A percentile compares a stretch with the other conserved stretches of the same genome.
Evolutionary conservation across 2,329 filamentous ascomycete species (phyloP).

Genomic region (Emmonsia crescens): DNA sequence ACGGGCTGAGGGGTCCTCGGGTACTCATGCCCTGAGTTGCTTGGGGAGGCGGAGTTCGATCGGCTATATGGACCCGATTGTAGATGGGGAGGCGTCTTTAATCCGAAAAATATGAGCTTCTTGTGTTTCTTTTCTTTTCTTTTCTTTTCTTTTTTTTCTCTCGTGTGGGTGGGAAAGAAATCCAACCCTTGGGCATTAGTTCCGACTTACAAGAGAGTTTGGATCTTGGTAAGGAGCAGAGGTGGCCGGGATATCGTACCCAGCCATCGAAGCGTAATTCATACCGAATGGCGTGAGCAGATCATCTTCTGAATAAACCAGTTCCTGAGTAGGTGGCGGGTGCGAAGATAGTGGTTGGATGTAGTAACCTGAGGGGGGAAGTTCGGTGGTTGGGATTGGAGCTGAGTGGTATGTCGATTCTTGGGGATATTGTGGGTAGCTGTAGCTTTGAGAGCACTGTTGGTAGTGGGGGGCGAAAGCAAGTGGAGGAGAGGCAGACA

Average conservation of each 20-base stretch:
- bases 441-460: conserved; percentile 37
- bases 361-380: conserved; percentile 30
- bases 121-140: background rate
- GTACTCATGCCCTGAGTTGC: conserved; percentile 27
- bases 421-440: conserved; percentile 24
- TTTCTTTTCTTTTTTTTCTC: background rate
- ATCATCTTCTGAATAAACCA: conserved; percentile 42
- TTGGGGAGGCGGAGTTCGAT: conserved; percentile 33
- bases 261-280: conserved; percentile 49
- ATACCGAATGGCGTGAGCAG: conserved; percentile 50
- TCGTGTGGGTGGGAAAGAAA: background rate
- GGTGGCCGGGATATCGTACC: conserved; percentile 40
- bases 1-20: conserved; percentile 34
- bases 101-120: background rate
- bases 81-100: conserved; percentile 28
- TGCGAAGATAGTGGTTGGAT: conserved; percentile 28
- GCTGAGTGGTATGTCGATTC: conserved; percentile 26
- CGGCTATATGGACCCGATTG: conserved; percentile 30
- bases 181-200: background rate
- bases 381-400: conserved; percentile 22
- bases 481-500: conserved; percentile 48
- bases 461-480: conserved; percentile 39
- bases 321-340: conserved; percentile 33
- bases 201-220: conserved; percentile 4
- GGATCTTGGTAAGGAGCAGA: conserved; percentile 27